These are phyloP conservation scores for Metschnikowia dekortorum DNA, from an alignment of 805 yeast genomes.

Conservation along the genomic window DNA sequence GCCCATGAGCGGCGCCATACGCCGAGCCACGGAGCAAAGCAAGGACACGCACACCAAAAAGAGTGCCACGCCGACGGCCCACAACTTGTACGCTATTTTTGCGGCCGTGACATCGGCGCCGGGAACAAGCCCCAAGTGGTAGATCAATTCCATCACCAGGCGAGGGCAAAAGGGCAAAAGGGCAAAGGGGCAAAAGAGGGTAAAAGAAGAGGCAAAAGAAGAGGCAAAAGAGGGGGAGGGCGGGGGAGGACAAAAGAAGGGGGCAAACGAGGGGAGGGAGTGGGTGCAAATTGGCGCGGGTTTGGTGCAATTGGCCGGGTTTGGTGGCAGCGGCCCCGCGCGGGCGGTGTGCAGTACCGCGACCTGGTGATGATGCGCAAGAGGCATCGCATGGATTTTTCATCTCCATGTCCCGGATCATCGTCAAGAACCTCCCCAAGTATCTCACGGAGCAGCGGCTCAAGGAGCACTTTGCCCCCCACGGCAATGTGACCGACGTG, in stretches of 20 bases:
- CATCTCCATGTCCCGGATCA: slow-evolving; percentile 72
- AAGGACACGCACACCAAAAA: slow-evolving; percentile 15
- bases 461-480: slow-evolving; percentile 54
- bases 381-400: slow-evolving; percentile 6
- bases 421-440: slow-evolving; percentile 83
- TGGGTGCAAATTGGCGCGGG: neutral
- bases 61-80: slow-evolving; percentile 18
- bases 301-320: too few species aligned
- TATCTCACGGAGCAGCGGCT: slow-evolving; percentile 73
- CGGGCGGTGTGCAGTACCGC: neutral
- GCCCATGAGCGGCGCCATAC: slow-evolving; percentile 10
- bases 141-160: slow-evolving; percentile 24
- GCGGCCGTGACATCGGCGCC: slow-evolving; percentile 13
- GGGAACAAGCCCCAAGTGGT: slow-evolving; percentile 29
- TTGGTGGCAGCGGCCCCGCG: too few species aligned
- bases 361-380: neutral
- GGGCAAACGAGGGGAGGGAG: neutral
- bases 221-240: neutral
- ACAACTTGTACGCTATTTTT: slow-evolving; percentile 5
- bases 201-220: too few species aligned
- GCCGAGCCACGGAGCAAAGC: slow-evolving; percentile 21
- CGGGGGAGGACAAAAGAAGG: neutral
- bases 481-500: slow-evolving; percentile 80
- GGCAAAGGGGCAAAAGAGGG: neutral
- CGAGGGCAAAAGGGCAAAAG: neutral